Evolutionary conservation across 176 grass and related monocot genomes (phyloP), one percentile per base, ranked within the genome.

Genomic region (Triticum urartu): DNA sequence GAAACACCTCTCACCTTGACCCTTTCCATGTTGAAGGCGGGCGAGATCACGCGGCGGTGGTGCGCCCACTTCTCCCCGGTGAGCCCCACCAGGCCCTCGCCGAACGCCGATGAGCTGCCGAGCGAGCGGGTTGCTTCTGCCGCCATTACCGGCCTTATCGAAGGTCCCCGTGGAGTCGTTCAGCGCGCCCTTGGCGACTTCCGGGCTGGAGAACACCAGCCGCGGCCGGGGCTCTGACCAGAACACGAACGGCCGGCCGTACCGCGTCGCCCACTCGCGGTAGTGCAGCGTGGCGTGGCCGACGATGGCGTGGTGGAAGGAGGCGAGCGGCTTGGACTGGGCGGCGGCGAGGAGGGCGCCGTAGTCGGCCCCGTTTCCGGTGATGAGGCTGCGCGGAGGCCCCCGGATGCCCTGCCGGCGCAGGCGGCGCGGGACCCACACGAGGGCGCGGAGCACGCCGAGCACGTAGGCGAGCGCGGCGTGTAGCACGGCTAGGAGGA

Each of bases 21-120:
- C 24, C 92, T 84, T n/a, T 97, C 92, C 85, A 93, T 95, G 81
- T 91, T 97, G 79, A 97, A 97, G 11, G 95, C 92, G 64, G 92
- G 95, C 45, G 95, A 71, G 77, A 97, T 79, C 11, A 93, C 81
- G 1, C 87, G 85, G 25, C 95, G 89, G 71, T 93, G 91, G 77
- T 83, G 91, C 13, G 89, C 92, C 95, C 95, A 95, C 10, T 5
- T 87, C 56, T 75, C 78, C 36, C 92, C 91, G 30, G 72, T 65
- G 77, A 98, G 92, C 24, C 85, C 91, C 30, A 79, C 68, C 15
- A 93, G 87, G n/a, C 87, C 92, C 67, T 93, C 70, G 8, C 95
- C 91, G 59, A 98, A 91, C 70, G 8, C 95, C 91, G 59, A 98
- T 15, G 36, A 98, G 89, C 80, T 90, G 92, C 79, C 83, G 75